These are phyloP conservation scores for Cladosporium sp. DNA, from an alignment of 2,329 filamentous ascomycete species.

Conservation along the genomic window DNA sequence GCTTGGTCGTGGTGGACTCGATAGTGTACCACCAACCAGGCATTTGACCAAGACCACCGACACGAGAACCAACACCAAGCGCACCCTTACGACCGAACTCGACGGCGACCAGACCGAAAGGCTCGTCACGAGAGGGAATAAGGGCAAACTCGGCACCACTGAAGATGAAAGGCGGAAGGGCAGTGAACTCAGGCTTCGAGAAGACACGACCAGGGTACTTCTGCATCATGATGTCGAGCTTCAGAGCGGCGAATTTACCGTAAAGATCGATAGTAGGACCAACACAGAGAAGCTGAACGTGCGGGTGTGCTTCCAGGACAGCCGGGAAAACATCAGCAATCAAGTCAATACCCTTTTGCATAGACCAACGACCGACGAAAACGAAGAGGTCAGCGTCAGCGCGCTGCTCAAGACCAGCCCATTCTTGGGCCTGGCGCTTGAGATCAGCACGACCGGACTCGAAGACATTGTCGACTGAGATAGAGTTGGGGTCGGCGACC, in stretches of 20 bases:
- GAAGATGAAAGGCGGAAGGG: slow-evolving; percentile 62
- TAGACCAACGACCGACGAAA: slow-evolving; percentile 64
- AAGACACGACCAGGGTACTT: slow-evolving; percentile 61
- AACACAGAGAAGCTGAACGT: slow-evolving; percentile 58
- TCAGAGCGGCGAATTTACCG: slow-evolving; percentile 62
- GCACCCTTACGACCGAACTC: slow-evolving; percentile 66
- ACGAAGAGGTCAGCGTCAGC: slow-evolving; percentile 61
- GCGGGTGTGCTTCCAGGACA: slow-evolving; percentile 55
- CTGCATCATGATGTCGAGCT: slow-evolving; percentile 60
- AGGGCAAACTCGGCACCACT: slow-evolving; percentile 63
- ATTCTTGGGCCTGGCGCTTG: slow-evolving; percentile 60
- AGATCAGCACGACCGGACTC: slow-evolving; percentile 51
- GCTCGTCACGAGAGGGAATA: slow-evolving; percentile 64
- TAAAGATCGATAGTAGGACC: slow-evolving; percentile 65
- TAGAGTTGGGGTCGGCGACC: slow-evolving; percentile 45
- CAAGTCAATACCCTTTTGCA: slow-evolving; percentile 65
- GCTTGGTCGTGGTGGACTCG: slow-evolving; percentile 58
- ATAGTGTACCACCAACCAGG: slow-evolving; percentile 68
- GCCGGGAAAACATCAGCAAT: slow-evolving; percentile 64
- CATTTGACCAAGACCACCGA: slow-evolving; percentile 66
- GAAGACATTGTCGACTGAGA: slow-evolving; percentile 50
- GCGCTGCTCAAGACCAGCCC: slow-evolving; percentile 59
- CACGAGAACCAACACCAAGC: slow-evolving; percentile 60
- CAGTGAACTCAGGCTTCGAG: slow-evolving; percentile 65
- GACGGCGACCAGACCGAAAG: slow-evolving; percentile 64